Base-by-base conservation (phyloP, 1,284 basidiomycete genomes). In the Sanghuangporus sanghuang region DNA sequence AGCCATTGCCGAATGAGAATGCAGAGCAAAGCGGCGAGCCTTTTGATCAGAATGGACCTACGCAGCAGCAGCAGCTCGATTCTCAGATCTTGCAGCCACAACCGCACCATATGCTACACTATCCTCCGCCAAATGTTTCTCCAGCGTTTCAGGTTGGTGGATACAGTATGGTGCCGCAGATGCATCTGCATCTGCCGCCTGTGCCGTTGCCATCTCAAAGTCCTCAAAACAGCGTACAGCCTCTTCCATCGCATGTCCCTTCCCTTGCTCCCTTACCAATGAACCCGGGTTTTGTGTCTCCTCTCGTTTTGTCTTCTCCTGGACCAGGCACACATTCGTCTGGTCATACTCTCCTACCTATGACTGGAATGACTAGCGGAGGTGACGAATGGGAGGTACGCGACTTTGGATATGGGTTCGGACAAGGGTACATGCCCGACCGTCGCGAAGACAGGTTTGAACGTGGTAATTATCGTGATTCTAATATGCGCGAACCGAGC, bases 391-490 rank as follows among this genome's bases (percentile, higher is more conserved):
- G 80, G 73, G 78, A 80, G 65, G 87, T 88, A 53, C 81, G 79
- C 66, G 80, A 89, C 69, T 88, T 78, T 64, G 86, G 85, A 6
- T 86, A 75, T 67, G 83, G 85, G 1, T 86, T 86, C 66, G 77
- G 76, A 3, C 69, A 66, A 6, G 75, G 76, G 1, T 73, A 74
- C 36, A 72, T 71, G 1, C 63, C 71, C 3, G 69, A 71, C 0
- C 63, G 74, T 18, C 73, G 74, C 36, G 72, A 70, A 65, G 76
- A 74, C 40, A 67, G 73, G 67, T 68, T 71, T 16, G 69, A 64
- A 32, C 71, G 69, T 42, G 69, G 66, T 5, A 49, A 46, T 27
- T 54, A 54, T 18, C 68, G 68, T 57, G 71, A 70, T n/a, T 21
- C 56, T 14, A 50, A 54, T 23, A 6, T 38, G 12, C 60, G 64